Base-by-base conservation (phyloP, 176 grass and related monocot species). In the Raddia guianensis region DNA sequence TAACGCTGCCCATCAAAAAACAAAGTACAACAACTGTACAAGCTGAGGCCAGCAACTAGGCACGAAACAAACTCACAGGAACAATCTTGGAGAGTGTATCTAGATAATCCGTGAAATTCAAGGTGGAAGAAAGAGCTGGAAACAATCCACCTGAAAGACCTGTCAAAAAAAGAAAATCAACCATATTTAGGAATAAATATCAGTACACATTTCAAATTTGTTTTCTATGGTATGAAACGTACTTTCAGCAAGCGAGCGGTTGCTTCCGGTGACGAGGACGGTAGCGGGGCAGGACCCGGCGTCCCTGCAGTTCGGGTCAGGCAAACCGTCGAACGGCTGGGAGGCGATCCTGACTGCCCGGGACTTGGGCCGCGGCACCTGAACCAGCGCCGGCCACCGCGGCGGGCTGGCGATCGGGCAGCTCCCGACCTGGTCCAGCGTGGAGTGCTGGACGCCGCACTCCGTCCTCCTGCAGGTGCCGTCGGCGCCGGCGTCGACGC, bases 401-500 rank as follows among this genome's bases (percentile, higher is more conserved):
- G 88, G 52, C 4, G 92, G 92, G 54, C 10, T 89, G 34, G 80
- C 57, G 37, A 98, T 91, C 9, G 95, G 83, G 81, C 95, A 98
- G 70, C 82, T 86, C 15, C 13, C 54, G 19, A 92, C 92, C 78
- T 98, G 92, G 60, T 93, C 90, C 18, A 93, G 78, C 12, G 92
- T 89, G 5, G 95, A 98, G 92, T 91, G 32, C 82, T 93, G 86
- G 56, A 78, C 59, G 68, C 95, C 92, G 70, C 95, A 94, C 49
- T 89, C 86, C 4, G 88, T 91, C 70, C 82, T 82, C 79, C 86
- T 72, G 79, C 90, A 96, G 8, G n/a, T 20, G 6, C 66, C 87
- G 2, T 69, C 87, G 2, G n/a, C 86, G 6, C 62, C 86, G 33
- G 76, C 15, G 6, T 87, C 82, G 40, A 90, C 77, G 83, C 86